Conservation (phyloP, 1,284 basidiomycete species). For the Bondarzewia mesenterica region DNA sequence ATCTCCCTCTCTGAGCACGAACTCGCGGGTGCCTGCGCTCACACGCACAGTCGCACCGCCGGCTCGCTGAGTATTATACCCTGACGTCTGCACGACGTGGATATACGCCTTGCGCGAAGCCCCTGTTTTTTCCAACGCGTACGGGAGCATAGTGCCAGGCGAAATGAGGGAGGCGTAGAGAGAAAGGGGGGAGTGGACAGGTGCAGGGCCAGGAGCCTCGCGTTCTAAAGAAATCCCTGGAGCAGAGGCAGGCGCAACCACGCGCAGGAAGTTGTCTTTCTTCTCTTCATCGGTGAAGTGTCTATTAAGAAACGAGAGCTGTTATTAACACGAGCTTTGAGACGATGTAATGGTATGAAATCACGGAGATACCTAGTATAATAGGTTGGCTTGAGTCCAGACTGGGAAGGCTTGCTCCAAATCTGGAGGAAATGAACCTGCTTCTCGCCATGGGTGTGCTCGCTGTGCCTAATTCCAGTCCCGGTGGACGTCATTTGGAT, state of each 20-base stretch:
- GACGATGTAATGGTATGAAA: background rate
- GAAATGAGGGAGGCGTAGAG: constrained; percentile 66
- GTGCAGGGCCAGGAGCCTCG: constrained; percentile 66
- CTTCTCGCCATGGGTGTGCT: constrained; percentile 51
- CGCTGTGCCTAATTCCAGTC: constrained; percentile 81
- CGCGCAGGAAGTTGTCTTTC: constrained; percentile 52
- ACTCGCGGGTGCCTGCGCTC: constrained; percentile 25
- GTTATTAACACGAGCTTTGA: background rate
- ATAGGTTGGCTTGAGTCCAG: constrained; percentile 64
- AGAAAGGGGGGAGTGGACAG: constrained; percentile 56
- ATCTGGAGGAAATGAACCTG: constrained; percentile 84
- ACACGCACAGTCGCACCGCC: constrained; percentile 42
- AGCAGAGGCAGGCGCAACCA: constrained; percentile 64
- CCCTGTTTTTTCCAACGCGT: constrained; percentile 27
- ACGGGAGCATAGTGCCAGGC: constrained; percentile 40
- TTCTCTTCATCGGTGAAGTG: constrained; percentile 79
- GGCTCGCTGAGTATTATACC: constrained; percentile 54
- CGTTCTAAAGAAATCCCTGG: constrained; percentile 50
- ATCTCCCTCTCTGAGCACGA: constrained; percentile 57
- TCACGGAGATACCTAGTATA: constrained; percentile 60
- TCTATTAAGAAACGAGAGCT: constrained; percentile 18
- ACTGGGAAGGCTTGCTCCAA: constrained; percentile 64
- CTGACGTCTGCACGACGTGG: constrained; percentile 69
- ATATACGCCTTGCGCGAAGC: constrained; percentile 47
- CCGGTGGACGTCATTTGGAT: constrained; percentile 89